Evolutionary conservation across 805 yeast genomes (phyloP), one percentile per base, ranked within the genome.

Genomic region (Wickerhamomyces bisporus): DNA sequence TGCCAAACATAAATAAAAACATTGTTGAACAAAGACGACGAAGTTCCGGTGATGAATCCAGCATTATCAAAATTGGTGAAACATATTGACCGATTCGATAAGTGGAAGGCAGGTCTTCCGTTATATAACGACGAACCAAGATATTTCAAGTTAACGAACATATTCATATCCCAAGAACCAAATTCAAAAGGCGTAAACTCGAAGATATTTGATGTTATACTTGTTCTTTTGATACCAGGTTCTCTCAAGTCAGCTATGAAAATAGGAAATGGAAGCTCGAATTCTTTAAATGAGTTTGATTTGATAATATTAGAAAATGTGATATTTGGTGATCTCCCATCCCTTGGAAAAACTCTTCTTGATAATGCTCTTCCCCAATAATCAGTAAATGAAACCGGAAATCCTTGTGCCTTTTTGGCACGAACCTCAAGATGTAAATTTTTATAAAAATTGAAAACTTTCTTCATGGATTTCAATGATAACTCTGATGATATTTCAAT

Each of bases 281-380:
- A 57, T 23, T 43, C 55, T 42, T 48, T 47, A 44, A 70, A 77
- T 23, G 70, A 62, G 13, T 50, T 33, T 4, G 69, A 45, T 1
- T 55, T 44, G 12, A 66, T 53, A 3, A 71, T 52, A 0, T 71
- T 64, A 0, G 73, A 58, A 18, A 73, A 45, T 1, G 75, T 64
- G 3, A 54, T 44, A 12, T 68, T 64, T 3, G 69, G 64, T 2
- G 62, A 44, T 24, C 66, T 42, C 6, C 62, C 53, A 10, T 52
- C 36, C 18, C 51, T 50, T 0, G 71, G 67, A 35, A 75, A 70
- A 2, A 76, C 59, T 26, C 60, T 64, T 40, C 73, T 62, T 3
- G 76, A 62, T 26, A 80, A 59, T 0, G 84, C 85, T 42, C 77
- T 62, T 0, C 84, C 86, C 82, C 84, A 77, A 48, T 79, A 79